Percentiles rank a stretch among this genome's conserved stretches.
phyloP scores from a whole-genome alignment of 2,329 filamentous ascomycete genomes.

The Pseudocercospora vitis region DNA sequence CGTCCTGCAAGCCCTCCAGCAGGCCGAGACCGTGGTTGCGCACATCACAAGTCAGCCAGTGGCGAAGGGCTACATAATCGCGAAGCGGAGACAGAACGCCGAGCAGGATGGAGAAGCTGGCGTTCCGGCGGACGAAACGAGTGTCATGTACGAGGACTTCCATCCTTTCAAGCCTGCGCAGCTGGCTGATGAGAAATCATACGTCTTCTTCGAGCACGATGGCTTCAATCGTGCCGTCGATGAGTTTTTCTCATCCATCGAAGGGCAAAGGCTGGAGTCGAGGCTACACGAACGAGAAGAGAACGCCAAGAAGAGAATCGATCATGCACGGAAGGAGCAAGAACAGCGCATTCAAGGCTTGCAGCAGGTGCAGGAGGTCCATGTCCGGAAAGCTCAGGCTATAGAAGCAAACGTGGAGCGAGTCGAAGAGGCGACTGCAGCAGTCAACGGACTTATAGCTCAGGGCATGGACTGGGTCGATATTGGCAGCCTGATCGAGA shows the following conservation, averaged over 20 bases:
- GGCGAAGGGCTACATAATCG: slow-evolving; percentile 84
- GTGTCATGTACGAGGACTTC: slow-evolving; percentile 81
- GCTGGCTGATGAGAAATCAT: slow-evolving; percentile 65
- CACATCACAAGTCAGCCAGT: slow-evolving; percentile 65
- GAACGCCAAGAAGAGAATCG: slow-evolving; percentile 77
- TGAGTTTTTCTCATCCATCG: slow-evolving; percentile 94
- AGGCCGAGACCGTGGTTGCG: slow-evolving; percentile 68
- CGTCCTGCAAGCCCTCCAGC: slow-evolving; percentile 66
- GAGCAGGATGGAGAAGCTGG: slow-evolving; percentile 35
- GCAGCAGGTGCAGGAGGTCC: slow-evolving; percentile 76
- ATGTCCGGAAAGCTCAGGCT: slow-evolving; percentile 82
- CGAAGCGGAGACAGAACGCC: slow-evolving; percentile 51
- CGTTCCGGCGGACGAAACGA: slow-evolving; percentile 41
- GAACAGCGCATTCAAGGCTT: slow-evolving; percentile 80
- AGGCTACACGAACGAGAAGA: slow-evolving; percentile 78
- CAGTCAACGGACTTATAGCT: slow-evolving; percentile 84
- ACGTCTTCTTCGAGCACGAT: slow-evolving; percentile 72
- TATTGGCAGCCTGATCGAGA: slow-evolving; percentile 81
- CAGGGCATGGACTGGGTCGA: slow-evolving; percentile 98
- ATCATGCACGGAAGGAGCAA: slow-evolving; percentile 81
- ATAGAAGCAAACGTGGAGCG: slow-evolving; percentile 88
- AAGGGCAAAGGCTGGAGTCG: slow-evolving; percentile 88
- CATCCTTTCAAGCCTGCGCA: slow-evolving; percentile 87
- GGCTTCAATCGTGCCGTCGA: slow-evolving; percentile 93
- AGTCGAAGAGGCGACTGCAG: slow-evolving; percentile 88